Conservation (phyloP, 306 rosid genomes). For the Acacia melanoxylon region DNA sequence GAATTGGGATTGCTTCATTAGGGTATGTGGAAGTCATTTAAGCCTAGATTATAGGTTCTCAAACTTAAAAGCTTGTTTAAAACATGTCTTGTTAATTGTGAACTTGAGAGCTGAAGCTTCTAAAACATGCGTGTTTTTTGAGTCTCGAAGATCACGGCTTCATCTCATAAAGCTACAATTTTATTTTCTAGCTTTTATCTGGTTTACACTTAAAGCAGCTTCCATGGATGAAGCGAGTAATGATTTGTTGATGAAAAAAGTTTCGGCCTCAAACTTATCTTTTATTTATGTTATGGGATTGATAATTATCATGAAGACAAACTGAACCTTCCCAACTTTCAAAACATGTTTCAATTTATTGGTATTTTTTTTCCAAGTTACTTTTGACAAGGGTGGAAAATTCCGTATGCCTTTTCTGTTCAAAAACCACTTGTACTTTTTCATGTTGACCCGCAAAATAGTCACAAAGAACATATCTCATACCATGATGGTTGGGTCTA, state of each 20-base stretch:
- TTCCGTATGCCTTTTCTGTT: background rate
- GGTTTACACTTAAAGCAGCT: background rate
- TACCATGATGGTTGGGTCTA: too few relatives aligned
- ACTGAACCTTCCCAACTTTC: background rate
- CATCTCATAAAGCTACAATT: background rate
- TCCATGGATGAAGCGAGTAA: conserved; percentile 7
- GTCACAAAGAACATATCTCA: background rate
- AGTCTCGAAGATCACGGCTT: background rate
- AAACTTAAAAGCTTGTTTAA: background rate
- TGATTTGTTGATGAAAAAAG: background rate
- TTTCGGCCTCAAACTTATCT: background rate
- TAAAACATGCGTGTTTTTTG: background rate
- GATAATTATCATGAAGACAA: background rate
- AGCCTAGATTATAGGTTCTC: conserved; percentile 4
- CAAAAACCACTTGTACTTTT: background rate
- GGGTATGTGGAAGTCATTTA: conserved; percentile 31
- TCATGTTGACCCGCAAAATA: background rate
- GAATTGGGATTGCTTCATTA: conserved; percentile 31
- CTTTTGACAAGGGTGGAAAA: background rate
- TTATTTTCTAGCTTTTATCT: background rate
- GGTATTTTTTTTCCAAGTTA: background rate
- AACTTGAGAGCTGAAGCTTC: background rate
- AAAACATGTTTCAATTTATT: background rate
- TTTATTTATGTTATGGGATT: background rate
- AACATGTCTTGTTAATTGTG: background rate